These are phyloP conservation scores for Paspalum notatum DNA, from an alignment of 176 grass and related monocot species.

Conservation along the genomic window DNA sequence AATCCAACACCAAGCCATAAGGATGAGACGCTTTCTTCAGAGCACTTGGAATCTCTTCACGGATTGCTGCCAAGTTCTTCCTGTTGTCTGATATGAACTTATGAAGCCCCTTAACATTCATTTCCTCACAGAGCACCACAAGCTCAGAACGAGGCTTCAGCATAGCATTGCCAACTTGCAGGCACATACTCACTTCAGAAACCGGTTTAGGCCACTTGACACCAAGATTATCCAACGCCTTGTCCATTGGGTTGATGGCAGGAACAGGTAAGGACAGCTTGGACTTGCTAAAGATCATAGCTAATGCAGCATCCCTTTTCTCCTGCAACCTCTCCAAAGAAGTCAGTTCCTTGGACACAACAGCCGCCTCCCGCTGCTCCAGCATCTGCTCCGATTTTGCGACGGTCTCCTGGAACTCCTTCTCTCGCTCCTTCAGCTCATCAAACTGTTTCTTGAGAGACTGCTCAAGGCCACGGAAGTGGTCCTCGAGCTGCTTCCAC, in stretches of 20 bases:
- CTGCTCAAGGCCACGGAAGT: constrained; percentile 83
- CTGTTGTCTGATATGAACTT: constrained; percentile 91
- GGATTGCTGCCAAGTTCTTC: constrained; percentile 79
- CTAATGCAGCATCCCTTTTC: constrained; percentile 70
- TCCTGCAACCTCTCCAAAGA: constrained; percentile 78
- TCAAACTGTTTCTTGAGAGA: constrained; percentile 75
- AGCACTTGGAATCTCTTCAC: constrained; percentile 77
- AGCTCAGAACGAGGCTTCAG: constrained; percentile 60
- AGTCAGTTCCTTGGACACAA: constrained; percentile 76
- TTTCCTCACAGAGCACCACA: constrained; percentile 64
- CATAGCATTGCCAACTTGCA: constrained; percentile 43
- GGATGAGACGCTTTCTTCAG: constrained; percentile 68
- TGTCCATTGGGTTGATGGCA: constrained; percentile 39
- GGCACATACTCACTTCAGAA: neutral
- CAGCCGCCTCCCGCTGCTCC: constrained; percentile 67
- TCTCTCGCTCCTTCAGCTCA: constrained; percentile 75
- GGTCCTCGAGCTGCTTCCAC: constrained; percentile 97
- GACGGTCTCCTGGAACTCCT: constrained; percentile 58
- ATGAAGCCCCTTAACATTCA: constrained; percentile 84
- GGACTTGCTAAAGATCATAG: constrained; percentile 76
- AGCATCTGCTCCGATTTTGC: constrained; percentile 61
- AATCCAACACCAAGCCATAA: constrained; percentile 58
- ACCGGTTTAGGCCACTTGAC: constrained; percentile 53
- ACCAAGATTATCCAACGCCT: constrained; percentile 9
- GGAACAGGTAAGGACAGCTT: constrained; percentile 34